Evolutionary conservation across 306 rosid genomes (phyloP).

Genomic region (Prunus fruticosa): DNA sequence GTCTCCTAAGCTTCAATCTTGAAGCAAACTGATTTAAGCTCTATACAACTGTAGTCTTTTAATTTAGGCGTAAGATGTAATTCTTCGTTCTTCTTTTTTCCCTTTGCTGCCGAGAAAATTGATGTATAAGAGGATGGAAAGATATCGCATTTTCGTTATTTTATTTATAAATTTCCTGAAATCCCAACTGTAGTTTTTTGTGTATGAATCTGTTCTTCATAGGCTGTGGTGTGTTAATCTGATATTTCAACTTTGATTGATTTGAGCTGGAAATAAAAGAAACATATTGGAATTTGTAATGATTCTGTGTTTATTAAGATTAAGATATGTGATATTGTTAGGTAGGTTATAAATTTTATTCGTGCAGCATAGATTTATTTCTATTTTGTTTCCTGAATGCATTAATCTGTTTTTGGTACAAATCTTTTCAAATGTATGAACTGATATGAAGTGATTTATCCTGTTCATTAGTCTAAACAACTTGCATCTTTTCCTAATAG

Average conservation of each 20-base stretch:
- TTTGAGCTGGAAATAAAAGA: background rate
- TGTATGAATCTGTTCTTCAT: background rate
- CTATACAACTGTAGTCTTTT: background rate
- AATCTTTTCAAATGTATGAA: background rate
- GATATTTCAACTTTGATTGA: background rate
- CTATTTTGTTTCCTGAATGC: background rate
- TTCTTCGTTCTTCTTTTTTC: background rate
- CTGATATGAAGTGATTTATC: background rate
- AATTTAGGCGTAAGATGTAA: background rate
- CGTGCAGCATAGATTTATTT: background rate
- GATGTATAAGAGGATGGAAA: background rate
- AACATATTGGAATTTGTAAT: background rate
- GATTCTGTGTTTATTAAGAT: background rate
- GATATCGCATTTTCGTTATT: background rate
- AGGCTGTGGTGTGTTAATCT: background rate
- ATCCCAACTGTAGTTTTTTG: background rate
- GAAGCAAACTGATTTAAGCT: background rate
- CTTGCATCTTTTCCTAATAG: slow-evolving; percentile 18
- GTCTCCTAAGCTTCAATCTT: background rate
- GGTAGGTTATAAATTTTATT: background rate
- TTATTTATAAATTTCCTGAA: background rate
- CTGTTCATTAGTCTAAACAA: background rate
- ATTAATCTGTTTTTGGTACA: background rate
- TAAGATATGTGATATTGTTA: background rate
- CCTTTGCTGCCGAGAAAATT: background rate